Base-by-base conservation (phyloP, 768 basidiomycete species). In the Rhizopogon vinicolor region DNA sequence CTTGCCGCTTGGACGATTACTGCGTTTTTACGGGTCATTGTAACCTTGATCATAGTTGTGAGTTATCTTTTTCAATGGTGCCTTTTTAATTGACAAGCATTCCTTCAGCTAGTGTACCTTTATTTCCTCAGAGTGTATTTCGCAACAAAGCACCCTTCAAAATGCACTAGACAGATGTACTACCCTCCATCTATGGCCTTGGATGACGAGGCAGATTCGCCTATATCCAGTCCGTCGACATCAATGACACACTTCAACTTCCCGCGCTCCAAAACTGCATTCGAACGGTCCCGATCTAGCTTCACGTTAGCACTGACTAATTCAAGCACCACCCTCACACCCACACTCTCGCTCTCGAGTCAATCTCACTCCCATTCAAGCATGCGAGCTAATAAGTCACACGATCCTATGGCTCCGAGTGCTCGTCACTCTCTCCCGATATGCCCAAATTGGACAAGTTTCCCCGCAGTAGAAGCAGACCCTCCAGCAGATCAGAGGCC, bases 1-100 rank as follows among this genome's bases (percentile, higher is more conserved):
- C 84, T 81, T 76, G 70, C 73, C 1, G 67, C 72, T 7, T 90
- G 86, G 87, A 63, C 86, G 19, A 70, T 71, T 41, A 73, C 83
- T 8, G 74, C 83, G 0, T 60, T 78, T 45, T 53, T 82, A 48
- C 82, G 89, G 41, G 66, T 87, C 33, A 62, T 76, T 9, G 46
- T 87, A 22, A 89, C 87, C 1, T 56, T 73, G 41, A 56, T 70
- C 28, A 60, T 84, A 48, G 66, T 82, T 52, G 88, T 90, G 62
- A 67, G 87, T 77, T 9, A 25, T 54, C 33, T 49, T 44, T 19
- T 14, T 35, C 19, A 3, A 37, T 2, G 14, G 3, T 37, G 48
- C 1, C n/a, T 37, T 44, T 49, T 25, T 18, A 9, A 52, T 33
- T 18, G 51, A 49, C 8, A 3, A 28, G n/a, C 43, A 6, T 33